Percentiles rank a stretch among this genome's conserved stretches.
Conservation (phyloP, 169 alveolate species). For the Cryptosporidium tyzzeri region DNA sequence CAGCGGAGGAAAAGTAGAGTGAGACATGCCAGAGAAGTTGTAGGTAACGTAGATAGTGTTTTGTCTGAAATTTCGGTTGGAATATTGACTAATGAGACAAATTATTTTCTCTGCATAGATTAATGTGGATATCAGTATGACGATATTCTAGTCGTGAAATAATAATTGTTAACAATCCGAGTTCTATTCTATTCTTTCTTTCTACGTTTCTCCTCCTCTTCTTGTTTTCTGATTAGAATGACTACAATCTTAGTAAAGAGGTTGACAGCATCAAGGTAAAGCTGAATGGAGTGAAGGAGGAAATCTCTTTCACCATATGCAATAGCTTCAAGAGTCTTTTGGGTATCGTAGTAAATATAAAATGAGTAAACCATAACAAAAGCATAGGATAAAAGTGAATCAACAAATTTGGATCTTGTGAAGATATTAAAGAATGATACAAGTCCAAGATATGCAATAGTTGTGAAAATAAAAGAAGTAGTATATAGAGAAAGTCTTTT, state of each 20-base stretch:
- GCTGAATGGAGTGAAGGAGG: constrained; percentile 62
- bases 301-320: constrained; percentile 62
- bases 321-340: constrained; percentile 56
- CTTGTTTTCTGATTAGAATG: constrained; percentile 46
- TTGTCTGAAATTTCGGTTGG: not conserved
- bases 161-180: not conserved
- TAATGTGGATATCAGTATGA: not conserved
- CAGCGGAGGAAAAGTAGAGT: not conserved
- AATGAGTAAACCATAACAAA: constrained; percentile 51
- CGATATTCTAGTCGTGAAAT: not conserved
- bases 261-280: constrained; percentile 56
- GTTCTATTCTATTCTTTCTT: constrained; percentile 9
- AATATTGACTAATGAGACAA: not conserved
- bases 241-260: constrained; percentile 39
- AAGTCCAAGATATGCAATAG: constrained; percentile 66
- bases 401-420: constrained; percentile 59
- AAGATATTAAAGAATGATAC: constrained; percentile 61
- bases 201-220: constrained; percentile 49
- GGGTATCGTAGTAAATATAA: constrained; percentile 67
- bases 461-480: constrained; percentile 42
- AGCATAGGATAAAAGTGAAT: constrained; percentile 46
- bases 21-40: not conserved
- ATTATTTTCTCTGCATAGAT: not conserved
- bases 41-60: not conserved
- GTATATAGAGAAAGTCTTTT: constrained; percentile 49